Evolutionary conservation across 768 basidiomycete genomes (phyloP).

Genomic region (Mycena chlorophos): DNA sequence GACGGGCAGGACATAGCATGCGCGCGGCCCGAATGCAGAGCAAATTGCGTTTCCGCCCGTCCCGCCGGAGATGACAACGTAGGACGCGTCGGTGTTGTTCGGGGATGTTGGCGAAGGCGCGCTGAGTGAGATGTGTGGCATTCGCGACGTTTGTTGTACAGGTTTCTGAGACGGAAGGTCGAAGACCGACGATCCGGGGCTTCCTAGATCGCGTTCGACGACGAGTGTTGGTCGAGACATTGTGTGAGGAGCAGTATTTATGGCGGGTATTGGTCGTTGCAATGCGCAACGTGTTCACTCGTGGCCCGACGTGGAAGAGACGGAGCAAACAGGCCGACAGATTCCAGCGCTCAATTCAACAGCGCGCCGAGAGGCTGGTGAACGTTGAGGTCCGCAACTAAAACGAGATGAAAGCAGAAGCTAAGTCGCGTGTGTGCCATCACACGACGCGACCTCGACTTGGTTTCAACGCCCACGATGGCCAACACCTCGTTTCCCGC

Average conservation of each 20-base stretch:
- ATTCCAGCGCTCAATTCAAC: too few relatives aligned
- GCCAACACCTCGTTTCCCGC: conserved; percentile 45
- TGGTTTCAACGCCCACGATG: conserved; percentile 5
- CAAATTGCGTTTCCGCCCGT: conserved; percentile 93
- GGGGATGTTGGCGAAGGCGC: conserved; percentile 5
- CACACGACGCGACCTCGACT: too few relatives aligned
- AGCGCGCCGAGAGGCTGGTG: too few relatives aligned
- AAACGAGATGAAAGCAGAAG: too few relatives aligned
- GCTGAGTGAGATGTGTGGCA: not conserved
- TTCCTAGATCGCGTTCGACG: conserved; percentile 38
- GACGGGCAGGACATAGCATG: conserved; percentile 86
- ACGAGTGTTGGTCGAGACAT: conserved; percentile 13
- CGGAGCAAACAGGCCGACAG: not conserved
- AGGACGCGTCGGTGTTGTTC: conserved; percentile 36
- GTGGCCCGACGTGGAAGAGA: conserved; percentile 7
- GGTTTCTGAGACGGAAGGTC: conserved; percentile 59
- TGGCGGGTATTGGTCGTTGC: not conserved
- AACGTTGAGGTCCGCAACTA: too few relatives aligned
- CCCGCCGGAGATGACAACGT: conserved; percentile 86
- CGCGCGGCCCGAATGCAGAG: conserved; percentile 68
- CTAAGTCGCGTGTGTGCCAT: too few relatives aligned
- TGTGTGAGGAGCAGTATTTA: not conserved
- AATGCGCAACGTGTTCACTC: conserved; percentile 9
- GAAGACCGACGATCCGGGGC: conserved; percentile 74
- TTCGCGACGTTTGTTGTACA: too few relatives aligned